These are phyloP conservation scores for Talaromyces sp. DNA, from an alignment of 2,329 filamentous ascomycete species.

Conservation along the genomic window DNA sequence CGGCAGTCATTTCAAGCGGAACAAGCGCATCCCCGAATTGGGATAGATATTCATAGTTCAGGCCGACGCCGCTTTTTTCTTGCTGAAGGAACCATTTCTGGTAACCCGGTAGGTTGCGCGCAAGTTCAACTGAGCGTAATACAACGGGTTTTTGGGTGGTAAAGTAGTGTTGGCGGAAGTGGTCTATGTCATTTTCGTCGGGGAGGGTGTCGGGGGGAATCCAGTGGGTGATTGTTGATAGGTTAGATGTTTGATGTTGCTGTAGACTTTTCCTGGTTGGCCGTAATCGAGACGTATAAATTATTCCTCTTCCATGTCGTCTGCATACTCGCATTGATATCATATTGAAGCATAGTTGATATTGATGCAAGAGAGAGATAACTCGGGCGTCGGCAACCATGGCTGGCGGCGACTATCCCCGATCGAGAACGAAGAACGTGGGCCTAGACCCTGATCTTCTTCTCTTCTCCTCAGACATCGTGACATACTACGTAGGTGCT, in stretches of 20 bases:
- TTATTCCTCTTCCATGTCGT: background rate
- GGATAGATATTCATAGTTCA: constrained; percentile 48
- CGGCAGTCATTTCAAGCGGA: constrained; percentile 58
- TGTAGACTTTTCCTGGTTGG: background rate
- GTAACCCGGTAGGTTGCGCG: constrained; percentile 51
- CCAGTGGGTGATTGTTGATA: constrained; percentile 20
- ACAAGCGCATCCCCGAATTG: constrained; percentile 52
- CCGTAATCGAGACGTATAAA: background rate
- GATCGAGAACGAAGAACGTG: background rate
- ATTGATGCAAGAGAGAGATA: background rate
- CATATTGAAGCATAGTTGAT: background rate
- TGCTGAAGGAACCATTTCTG: constrained; percentile 58
- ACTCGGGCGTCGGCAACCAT: background rate
- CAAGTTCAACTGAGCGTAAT: constrained; percentile 47
- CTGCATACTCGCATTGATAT: background rate
- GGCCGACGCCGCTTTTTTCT: constrained; percentile 18
- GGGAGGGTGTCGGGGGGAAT: constrained; percentile 31
- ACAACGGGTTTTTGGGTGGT: constrained; percentile 53
- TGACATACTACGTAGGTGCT: background rate
- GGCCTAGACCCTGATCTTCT: background rate
- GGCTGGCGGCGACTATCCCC: background rate
- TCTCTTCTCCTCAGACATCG: too few species aligned
- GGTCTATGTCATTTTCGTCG: constrained; percentile 36
- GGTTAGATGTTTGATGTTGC: background rate
- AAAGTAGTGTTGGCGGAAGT: constrained; percentile 58